Conservation (phyloP, 768 basidiomycete genomes). For the Rhodosporidiobolus sp. region DNA sequence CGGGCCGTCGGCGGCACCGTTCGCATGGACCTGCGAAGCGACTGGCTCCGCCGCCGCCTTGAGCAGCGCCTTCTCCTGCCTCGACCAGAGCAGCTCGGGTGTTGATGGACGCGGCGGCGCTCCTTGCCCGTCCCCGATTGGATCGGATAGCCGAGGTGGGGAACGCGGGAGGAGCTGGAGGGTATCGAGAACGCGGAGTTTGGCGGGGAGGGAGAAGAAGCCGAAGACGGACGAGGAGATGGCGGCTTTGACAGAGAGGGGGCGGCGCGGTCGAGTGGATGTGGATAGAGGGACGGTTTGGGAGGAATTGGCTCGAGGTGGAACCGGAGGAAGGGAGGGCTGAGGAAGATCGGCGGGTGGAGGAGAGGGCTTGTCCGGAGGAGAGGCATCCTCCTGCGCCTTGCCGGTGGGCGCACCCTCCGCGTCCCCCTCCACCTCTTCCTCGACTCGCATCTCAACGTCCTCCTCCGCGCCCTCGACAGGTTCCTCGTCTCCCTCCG, state of each 20-base stretch:
- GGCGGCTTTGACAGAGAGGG: not conserved
- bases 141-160: too few relatives aligned
- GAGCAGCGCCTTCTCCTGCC: constrained; percentile 6
- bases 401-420: too few relatives aligned
- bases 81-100: not conserved
- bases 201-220: not conserved
- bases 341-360: not conserved
- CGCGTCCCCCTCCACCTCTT: not conserved
- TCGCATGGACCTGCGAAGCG: too few relatives aligned
- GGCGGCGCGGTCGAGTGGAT: not conserved
- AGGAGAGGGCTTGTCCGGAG: not conserved
- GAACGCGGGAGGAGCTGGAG: not conserved
- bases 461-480: not conserved
- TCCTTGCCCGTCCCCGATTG: not conserved
- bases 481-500: not conserved
- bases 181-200: not conserved
- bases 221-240: not conserved
- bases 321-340: too few relatives aligned
- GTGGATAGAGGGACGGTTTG: not conserved
- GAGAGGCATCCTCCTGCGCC: not conserved
- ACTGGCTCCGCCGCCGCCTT: not conserved
- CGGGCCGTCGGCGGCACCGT: too few relatives aligned
- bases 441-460: not conserved
- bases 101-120: not conserved
- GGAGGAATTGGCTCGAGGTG: too few relatives aligned